Evolutionary conservation across 352 stramenopile species (phyloP).

Genomic region (Phytophthora niederhauseri): DNA sequence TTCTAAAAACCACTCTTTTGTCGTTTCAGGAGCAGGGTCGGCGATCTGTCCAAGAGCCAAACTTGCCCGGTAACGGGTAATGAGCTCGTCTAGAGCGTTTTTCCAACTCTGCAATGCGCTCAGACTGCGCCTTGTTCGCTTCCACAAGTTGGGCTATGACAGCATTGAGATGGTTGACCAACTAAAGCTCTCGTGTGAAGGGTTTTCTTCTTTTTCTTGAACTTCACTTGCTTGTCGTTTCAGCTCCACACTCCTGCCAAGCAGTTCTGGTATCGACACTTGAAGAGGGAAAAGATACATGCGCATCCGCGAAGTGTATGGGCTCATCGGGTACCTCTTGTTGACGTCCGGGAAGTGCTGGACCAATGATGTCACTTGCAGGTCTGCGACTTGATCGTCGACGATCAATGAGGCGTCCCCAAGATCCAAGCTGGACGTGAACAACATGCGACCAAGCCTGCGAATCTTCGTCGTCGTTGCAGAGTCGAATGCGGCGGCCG

Average conservation of each 20-base stretch:
- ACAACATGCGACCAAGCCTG: not conserved
- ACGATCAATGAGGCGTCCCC: not conserved
- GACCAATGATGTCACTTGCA: not conserved
- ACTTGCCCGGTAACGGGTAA: not conserved
- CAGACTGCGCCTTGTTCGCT: not conserved
- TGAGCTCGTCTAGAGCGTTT: not conserved
- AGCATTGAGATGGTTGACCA: not conserved
- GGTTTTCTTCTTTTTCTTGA: not conserved
- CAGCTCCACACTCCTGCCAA: not conserved
- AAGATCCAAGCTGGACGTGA: not conserved
- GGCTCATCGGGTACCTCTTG: not conserved
- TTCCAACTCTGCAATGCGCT: not conserved
- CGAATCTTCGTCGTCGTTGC: not conserved
- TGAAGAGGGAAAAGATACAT: not conserved
- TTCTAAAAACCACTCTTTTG: not conserved
- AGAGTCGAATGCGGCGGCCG: not conserved
- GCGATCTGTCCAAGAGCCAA: not conserved
- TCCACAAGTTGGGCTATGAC: not conserved
- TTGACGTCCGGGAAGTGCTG: not conserved
- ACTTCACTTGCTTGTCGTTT: not conserved
- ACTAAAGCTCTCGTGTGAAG: not conserved
- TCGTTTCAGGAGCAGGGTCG: not conserved
- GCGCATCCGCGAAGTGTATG: not conserved
- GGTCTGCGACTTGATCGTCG: not conserved
- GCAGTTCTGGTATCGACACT: not conserved